These are phyloP conservation scores for Claviceps citrina DNA, from an alignment of 2,329 filamentous ascomycete genomes.

Conservation along the genomic window DNA sequence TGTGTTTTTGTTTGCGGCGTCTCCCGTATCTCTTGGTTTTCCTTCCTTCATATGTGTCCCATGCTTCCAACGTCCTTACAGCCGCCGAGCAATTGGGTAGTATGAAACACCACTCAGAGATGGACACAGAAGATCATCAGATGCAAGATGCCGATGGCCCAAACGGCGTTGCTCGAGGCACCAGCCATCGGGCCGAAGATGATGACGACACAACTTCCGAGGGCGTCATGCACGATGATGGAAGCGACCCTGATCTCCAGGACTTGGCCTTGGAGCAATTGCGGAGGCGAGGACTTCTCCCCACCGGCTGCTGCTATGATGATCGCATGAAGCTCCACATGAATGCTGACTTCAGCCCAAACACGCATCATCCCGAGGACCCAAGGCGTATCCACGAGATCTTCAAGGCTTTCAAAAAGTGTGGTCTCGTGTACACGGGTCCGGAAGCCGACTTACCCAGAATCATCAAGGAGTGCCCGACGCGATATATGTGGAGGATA, in stretches of 20 bases:
- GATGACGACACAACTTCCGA: slow-evolving; percentile 20
- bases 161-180: slow-evolving; percentile 12
- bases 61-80: neutral
- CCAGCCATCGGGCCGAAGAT: slow-evolving; percentile 10
- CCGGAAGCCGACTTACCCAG: slow-evolving; percentile 37
- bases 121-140: slow-evolving; percentile 29
- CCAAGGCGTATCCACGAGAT: slow-evolving; percentile 85
- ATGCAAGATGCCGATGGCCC: slow-evolving; percentile 25
- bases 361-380: slow-evolving; percentile 84
- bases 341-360: slow-evolving; percentile 58
- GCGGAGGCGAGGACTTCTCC: slow-evolving; percentile 35
- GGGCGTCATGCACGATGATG: slow-evolving; percentile 20
- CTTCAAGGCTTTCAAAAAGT: slow-evolving; percentile 72
- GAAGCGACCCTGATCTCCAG: slow-evolving; percentile 21
- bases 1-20: neutral
- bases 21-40: neutral
- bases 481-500: slow-evolving; percentile 60
- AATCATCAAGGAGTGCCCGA: slow-evolving; percentile 38
- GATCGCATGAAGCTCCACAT: slow-evolving; percentile 91
- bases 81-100: neutral
- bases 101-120: slow-evolving; percentile 14
- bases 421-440: slow-evolving; percentile 57
- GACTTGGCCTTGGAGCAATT: slow-evolving; percentile 23
- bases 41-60: neutral
- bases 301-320: slow-evolving; percentile 77